phyloP scores from a whole-genome alignment of 176 grass and related monocot species.

The Echinochloa phyllopogon region DNA sequence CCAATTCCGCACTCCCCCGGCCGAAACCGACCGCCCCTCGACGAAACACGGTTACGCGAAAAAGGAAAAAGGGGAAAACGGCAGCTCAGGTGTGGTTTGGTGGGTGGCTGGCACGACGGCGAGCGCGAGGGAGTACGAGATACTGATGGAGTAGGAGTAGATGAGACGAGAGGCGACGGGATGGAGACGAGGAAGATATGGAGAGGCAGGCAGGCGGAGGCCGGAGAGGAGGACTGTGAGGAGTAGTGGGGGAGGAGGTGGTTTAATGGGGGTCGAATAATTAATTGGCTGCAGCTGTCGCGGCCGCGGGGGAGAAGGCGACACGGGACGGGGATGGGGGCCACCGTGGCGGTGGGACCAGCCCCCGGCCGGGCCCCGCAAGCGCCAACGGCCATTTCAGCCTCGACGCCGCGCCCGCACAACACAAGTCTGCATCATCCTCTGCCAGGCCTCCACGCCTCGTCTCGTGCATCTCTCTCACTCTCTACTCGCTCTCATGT shows the following conservation, averaged over 20 bases:
- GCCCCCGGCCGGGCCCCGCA: background rate
- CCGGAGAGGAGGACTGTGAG: background rate
- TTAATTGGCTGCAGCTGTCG: slow-evolving; percentile 69
- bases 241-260: slow-evolving; percentile 34
- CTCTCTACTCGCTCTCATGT: background rate
- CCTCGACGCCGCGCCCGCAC: slow-evolving; percentile 17
- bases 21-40: background rate
- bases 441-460: slow-evolving; percentile 1
- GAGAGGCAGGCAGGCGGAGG: background rate
- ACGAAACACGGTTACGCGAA: background rate
- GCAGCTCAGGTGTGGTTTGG: slow-evolving; percentile 22
- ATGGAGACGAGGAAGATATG: background rate
- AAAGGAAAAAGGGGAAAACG: background rate
- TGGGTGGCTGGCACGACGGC: slow-evolving; percentile 52
- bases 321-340: slow-evolving; percentile 42
- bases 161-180: background rate
- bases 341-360: background rate
- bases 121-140: slow-evolving; percentile 25
- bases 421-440: background rate
- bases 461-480: background rate
- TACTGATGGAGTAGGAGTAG: slow-evolving; percentile 27
- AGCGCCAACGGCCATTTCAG: slow-evolving; percentile 41
- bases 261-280: slow-evolving; percentile 63
- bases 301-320: slow-evolving; percentile 44
- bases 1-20: background rate